These are phyloP conservation scores for Aspergillus diversus DNA, from an alignment of 495 filamentous ascomycete species.

Conservation along the genomic window DNA sequence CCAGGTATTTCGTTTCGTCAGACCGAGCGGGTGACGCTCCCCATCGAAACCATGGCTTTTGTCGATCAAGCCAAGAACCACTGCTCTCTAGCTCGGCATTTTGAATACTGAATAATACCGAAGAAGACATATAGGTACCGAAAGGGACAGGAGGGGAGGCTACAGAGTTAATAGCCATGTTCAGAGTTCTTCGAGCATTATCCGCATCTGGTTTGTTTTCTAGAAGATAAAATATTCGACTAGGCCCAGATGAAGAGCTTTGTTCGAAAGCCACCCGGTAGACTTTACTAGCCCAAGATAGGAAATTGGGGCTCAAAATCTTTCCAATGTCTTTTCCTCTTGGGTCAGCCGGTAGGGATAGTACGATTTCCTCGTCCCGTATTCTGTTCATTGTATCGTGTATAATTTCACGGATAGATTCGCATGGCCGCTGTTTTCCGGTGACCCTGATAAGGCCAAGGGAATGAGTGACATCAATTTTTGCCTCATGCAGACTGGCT, in stretches of 20 bases:
- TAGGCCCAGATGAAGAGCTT: conserved; percentile 18
- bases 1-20: conserved; percentile 11
- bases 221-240: conserved; percentile 37
- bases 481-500: conserved; percentile 42
- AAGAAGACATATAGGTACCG: conserved; percentile 41
- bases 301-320: conserved; percentile 29
- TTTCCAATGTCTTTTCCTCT: conserved; percentile 18
- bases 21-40: conserved; percentile 32
- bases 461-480: conserved; percentile 44
- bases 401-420: conserved; percentile 46
- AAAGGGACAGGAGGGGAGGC: conserved; percentile 32
- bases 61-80: conserved; percentile 37
- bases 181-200: conserved; percentile 40
- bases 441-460: conserved; percentile 45
- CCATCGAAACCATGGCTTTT: conserved; percentile 48
- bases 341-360: conserved; percentile 21
- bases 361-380: conserved; percentile 31
- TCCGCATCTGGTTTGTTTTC: conserved; percentile 41
- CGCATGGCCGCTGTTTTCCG: conserved; percentile 40
- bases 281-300: conserved; percentile 40
- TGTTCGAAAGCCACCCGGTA: conserved; percentile 36
- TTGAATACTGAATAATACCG: conserved; percentile 29
- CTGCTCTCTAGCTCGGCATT: conserved; percentile 26
- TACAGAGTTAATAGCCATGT: conserved; percentile 34
- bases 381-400: conserved; percentile 41